Conservation (phyloP, 2,329 filamentous ascomycete genomes). For the Mycosphaerelloides madeirae region DNA sequence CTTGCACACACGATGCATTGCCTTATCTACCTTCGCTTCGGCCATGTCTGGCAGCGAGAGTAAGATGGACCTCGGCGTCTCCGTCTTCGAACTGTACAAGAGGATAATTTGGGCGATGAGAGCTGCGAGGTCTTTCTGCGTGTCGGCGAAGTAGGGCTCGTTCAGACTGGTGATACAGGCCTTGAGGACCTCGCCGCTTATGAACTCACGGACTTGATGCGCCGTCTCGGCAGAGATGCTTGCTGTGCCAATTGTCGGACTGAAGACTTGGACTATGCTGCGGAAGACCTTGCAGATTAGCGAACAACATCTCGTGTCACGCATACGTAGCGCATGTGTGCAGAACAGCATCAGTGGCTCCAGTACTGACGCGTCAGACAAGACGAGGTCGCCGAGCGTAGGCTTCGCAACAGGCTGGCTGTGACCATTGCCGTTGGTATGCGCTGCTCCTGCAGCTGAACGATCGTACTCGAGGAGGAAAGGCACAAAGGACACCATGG, state of each 20-base stretch:
- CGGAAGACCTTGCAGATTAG: conserved; percentile 83
- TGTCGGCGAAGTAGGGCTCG: conserved; percentile 93
- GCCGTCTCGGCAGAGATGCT: conserved; percentile 40
- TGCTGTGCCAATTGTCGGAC: conserved; percentile 26
- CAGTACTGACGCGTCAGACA: conserved; percentile 71
- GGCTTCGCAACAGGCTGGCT: conserved; percentile 32
- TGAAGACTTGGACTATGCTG: conserved; percentile 76
- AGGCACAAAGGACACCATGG: conserved; percentile 85
- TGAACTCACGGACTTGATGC: conserved; percentile 75
- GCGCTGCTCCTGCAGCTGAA: conserved; percentile 28
- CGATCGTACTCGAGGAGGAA: conserved; percentile 67
- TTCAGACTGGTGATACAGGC: conserved; percentile 86
- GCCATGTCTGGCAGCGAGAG: conserved; percentile 73
- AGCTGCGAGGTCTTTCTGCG: conserved; percentile 84
- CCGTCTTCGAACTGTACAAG: conserved; percentile 64
- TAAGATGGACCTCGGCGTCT: conserved; percentile 71
- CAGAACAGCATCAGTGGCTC: conserved; percentile 89
- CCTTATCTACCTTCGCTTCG: conserved; percentile 58
- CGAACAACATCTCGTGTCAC: conserved; percentile 81
- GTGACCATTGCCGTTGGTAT: conserved; percentile 13
- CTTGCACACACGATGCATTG: conserved; percentile 33
- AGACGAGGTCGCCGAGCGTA: conserved; percentile 74
- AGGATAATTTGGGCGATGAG: conserved; percentile 82
- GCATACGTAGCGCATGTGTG: conserved; percentile 82
- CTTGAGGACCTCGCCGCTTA: conserved; percentile 81